Base-by-base conservation (phyloP, 2,329 filamentous ascomycete species). In the Pseudogymnoascus sp. region DNA sequence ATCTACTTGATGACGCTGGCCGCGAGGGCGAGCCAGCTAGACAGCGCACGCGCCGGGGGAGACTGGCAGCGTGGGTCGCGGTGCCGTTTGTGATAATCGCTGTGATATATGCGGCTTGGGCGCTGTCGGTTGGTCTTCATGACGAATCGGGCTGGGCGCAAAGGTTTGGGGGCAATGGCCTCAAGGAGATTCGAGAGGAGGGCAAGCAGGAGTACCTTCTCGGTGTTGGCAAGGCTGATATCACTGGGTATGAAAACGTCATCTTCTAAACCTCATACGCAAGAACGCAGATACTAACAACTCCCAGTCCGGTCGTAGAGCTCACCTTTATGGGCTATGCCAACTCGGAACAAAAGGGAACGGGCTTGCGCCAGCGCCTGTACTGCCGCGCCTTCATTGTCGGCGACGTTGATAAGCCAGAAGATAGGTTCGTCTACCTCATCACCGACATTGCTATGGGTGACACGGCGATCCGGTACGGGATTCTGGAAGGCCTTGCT, bases 271-370 rank as follows among this genome's bases (percentile, higher is more conserved):
- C 21, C 21, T 65, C 17, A 8, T 19, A 50, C 36, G 15, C 26
- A 28, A 64, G 4, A 13, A 28, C 26, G 15, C 21, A 35, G 9
- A 65, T 42, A 10, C 19, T 40, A 17, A 28, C 47, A 47, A 11
- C 59, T 26, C 38, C 21, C 66, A 85, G 90, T 1, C 91, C 92
- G 0, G 91, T 96, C 11, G 92, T 96, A 21, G 91, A 97, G 75
- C 84, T 97, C 72, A 92, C 91, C 70, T 83, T 97, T 73, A 95
- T 93, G 82, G 93, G 93, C 66, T 97, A 97, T 78, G 93, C 93
- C 33, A 89, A 93, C 74, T 79, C 87, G n/a, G 83, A 84, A 44
- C 93, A 97, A 77, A 78, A 88, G 31, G 93, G 93, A 53, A 87
- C 87, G 1, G 93, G 93, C 21, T 79, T 97, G 61, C 87, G 93